phyloP scores from a whole-genome alignment of 2,329 filamentous ascomycete genomes.

The Pseudophaeomoniella oleicola region DNA sequence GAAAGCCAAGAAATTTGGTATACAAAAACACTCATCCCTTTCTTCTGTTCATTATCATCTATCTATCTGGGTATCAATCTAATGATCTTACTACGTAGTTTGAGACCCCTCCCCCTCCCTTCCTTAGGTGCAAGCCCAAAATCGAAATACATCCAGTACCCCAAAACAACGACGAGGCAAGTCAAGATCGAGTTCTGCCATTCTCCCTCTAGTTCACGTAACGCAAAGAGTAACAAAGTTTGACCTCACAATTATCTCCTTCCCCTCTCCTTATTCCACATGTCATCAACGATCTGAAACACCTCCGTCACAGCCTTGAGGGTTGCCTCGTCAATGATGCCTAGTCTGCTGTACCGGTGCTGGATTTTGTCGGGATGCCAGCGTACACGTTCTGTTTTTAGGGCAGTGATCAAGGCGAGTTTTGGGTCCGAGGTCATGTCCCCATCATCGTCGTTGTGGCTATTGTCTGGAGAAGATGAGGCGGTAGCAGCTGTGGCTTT shows the following conservation, averaged over 20 bases:
- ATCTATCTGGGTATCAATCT: too few relatives aligned
- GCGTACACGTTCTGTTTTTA: constrained; percentile 75
- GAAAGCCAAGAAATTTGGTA: too few relatives aligned
- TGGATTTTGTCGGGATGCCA: constrained; percentile 99
- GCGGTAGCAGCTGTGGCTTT: constrained; percentile 4
- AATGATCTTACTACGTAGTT: too few relatives aligned
- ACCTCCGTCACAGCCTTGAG: constrained; percentile 74
- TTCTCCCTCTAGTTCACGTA: too few relatives aligned
- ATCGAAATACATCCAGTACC: too few relatives aligned
- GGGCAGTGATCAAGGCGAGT: constrained; percentile 21
- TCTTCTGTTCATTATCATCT: too few relatives aligned
- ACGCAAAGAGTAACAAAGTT: too few relatives aligned
- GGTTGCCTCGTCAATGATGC: constrained; percentile 56
- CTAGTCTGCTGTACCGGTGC: constrained; percentile 60
- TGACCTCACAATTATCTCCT: constrained; percentile 9
- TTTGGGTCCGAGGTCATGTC: background rate
- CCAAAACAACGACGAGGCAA: too few relatives aligned
- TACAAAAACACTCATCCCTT: too few relatives aligned
- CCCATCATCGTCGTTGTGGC: background rate
- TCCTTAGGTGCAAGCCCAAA: too few relatives aligned
- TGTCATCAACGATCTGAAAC: constrained; percentile 74
- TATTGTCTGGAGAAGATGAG: background rate
- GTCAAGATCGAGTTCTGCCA: too few relatives aligned
- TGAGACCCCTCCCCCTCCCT: too few relatives aligned
- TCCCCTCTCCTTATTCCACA: constrained; percentile 54